Conservation (phyloP, 257 asterid species). For the Ballota nigra region DNA sequence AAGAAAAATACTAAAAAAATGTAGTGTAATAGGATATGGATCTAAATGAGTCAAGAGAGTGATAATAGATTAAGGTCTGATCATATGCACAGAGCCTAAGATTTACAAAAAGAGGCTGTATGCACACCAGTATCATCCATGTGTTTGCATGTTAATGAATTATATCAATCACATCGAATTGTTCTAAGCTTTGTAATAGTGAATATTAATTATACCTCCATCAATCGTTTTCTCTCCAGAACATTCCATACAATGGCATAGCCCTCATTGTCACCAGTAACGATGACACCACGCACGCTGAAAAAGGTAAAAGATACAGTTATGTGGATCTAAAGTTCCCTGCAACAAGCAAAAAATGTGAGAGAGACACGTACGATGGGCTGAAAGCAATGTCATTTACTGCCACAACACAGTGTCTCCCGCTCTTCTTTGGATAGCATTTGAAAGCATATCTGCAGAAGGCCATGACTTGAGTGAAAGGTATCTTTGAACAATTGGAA, state of each 20-base stretch:
- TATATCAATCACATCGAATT: background rate
- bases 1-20: background rate
- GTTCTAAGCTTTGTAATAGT: background rate
- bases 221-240: slow-evolving; percentile 55
- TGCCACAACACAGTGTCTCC: slow-evolving; percentile 50
- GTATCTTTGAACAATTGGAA: background rate
- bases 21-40: background rate
- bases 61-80: slow-evolving; percentile 2
- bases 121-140: too few relatives aligned
- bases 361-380: slow-evolving; percentile 60
- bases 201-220: slow-evolving; percentile 51
- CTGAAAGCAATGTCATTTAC: slow-evolving; percentile 76
- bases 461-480: slow-evolving; percentile 13
- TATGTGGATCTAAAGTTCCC: slow-evolving; percentile 2
- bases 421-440: slow-evolving; percentile 74
- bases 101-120: too few relatives aligned
- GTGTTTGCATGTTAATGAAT: background rate
- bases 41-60: background rate
- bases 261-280: slow-evolving; percentile 82
- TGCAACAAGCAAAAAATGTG: slow-evolving; percentile 25
- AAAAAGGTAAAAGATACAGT: slow-evolving; percentile 23
- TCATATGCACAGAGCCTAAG: too few relatives aligned
- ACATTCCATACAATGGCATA: slow-evolving; percentile 73
- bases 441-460: slow-evolving; percentile 73
- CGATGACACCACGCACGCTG: slow-evolving; percentile 56